Evolutionary conservation across 2,329 filamentous ascomycete genomes (phyloP).

Genomic region (Colletotrichum sp.): DNA sequence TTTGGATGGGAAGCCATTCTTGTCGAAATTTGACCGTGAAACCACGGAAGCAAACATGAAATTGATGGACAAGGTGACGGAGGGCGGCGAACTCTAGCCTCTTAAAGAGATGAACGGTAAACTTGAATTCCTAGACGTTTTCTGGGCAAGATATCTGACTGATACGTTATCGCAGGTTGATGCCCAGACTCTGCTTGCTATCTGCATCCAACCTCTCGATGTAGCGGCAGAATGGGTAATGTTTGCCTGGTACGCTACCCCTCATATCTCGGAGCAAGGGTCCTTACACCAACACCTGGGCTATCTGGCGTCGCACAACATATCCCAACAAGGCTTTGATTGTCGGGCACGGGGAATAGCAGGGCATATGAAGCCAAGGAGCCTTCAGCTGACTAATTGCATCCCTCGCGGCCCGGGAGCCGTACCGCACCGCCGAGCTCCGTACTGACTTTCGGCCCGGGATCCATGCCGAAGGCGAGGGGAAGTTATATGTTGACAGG

Average conservation of each 20-base stretch:
- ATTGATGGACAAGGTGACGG: not conserved
- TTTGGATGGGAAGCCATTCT: not conserved
- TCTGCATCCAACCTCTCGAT: not conserved
- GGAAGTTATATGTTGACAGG: not conserved
- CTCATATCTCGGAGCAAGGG: not conserved
- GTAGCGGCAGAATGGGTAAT: not conserved
- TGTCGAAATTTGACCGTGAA: not conserved
- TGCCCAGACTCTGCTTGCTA: not conserved
- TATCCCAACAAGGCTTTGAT: not conserved
- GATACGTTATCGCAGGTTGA: not conserved
- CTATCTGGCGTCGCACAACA: not conserved
- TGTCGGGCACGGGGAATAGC: not conserved
- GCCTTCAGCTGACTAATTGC: not conserved
- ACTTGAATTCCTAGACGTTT: accelerated
- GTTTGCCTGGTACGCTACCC: not conserved
- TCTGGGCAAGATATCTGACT: not conserved
- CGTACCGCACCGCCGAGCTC: not conserved
- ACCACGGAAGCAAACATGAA: accelerated
- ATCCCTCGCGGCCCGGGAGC: not conserved
- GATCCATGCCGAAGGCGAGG: not conserved
- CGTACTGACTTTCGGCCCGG: not conserved
- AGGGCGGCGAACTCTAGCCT: not conserved
- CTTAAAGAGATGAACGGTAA: not conserved
- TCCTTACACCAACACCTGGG: not conserved
- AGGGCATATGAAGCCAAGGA: not conserved